Base-by-base conservation (phyloP, 1,139 yeast species). In the Hemisphaericaspora subhashii region DNA sequence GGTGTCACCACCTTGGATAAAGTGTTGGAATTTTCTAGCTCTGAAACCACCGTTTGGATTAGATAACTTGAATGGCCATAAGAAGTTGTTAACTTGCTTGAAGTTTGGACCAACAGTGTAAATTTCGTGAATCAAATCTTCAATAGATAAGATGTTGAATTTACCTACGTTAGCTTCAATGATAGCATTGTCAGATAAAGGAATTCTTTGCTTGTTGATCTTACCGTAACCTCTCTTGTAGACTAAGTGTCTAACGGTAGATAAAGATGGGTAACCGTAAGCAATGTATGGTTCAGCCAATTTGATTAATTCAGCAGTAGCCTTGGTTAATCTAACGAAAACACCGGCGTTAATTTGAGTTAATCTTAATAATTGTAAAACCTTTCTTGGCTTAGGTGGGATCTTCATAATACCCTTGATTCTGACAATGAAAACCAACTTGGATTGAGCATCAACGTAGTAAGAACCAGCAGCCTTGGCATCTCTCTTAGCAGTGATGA, bases 201-300 rank as follows among this genome's bases (percentile, higher is more conserved):
- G 81, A 64, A 90, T 79, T 83, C 98, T 88, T 82, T 92, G 98
- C 81, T 87, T 88, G 94, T 89, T 88, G 70, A 92, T 75, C 88
- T 92, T 92, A 78, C 97, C 98, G 92, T 75, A 85, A 74, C 98
- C 98, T 81, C 98, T 90, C 95, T 92, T 92, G 97, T 92, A 92
- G 64, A 92, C 73, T 72, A 92, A 86, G 76, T 90, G 86, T 80
- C 97, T 90, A 67, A 90, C 82, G 73, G 98, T 86, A 55, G 97
- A 74, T 69, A 87, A 81, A 67, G 88, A 86, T 78, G 98, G 98
- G 92, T 90, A 90, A 79, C 98, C 98, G 85, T 86, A 92, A 65
- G 98, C 95, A 74, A 92, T 84, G 84, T 89, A 92, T 72, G 98
- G 98, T 79, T 92, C 98, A 68, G 92, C 96, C 72, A 92, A 85